Base-by-base conservation (phyloP, 768 basidiomycete species). In the Galerina sulciceps region DNA sequence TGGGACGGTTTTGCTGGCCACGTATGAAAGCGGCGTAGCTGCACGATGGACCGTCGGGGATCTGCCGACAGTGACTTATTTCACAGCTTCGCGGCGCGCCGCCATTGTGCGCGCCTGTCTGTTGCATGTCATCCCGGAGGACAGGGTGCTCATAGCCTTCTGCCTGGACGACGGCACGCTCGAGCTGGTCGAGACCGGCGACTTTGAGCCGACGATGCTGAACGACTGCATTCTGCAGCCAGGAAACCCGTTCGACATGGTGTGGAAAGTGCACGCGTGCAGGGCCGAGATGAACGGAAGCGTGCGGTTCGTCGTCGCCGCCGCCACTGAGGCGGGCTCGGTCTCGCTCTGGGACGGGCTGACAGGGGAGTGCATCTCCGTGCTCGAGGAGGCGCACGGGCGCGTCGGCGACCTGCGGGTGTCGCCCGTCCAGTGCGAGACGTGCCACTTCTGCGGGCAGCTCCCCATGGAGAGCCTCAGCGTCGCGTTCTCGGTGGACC, bases 291-390 rank as follows among this genome's bases (percentile, higher is more conserved):
- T 89, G 50, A 81, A 78, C 37, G 84, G 84, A 6, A 74, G 70
- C 45, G 72, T 72, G 13, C 82, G 81, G 17, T 69, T 86, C 14
- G 77, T 93, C 59, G 69, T 92, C 14, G 85, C 79, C 40, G 81
- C 83, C 11, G 84, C 85, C 15, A 88, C 90, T 2, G 81, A 86
- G 50, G 78, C 82, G 1, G 91, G 92, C 10, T 76, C 83, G 10
- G 77, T 93, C 18, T 90, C 92, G 0, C 65, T 94, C 11, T 94
- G 91, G 92, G 90, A 93, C 65, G 84, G 79, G 8, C 64, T 73
- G n/a, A 85, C 85, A 6, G 80, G 82, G 10, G 87, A 87, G 61
- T 85, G 86, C 58, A 81, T 93, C 40, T 75, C 80, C 53, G 76
- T 86, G 49, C 69, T 93, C 36, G 86, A 88, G 50, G 84, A 86